Base-by-base conservation (phyloP, 495 filamentous ascomycete genomes). In the Hypoxylon perforatum region DNA sequence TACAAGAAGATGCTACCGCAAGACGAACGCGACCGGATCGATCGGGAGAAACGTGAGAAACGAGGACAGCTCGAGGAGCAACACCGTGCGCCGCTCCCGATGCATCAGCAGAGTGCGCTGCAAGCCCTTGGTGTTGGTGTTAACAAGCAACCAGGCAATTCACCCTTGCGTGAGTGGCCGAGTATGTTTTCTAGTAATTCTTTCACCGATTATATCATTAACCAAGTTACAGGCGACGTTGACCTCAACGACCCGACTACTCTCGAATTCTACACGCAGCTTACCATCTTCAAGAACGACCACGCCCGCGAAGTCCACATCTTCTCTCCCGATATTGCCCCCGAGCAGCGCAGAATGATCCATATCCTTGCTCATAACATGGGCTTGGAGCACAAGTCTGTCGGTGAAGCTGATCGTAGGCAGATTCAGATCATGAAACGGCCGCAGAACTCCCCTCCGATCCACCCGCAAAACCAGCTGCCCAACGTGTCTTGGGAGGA, bases 1-100 rank as follows among this genome's bases (percentile, higher is more conserved):
- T 99, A 98, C 78, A 99, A 99, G 84, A 99, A 98, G 82, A 99
- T 99, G 95, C 85, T 99, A 18, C 95, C 95, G 10, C 82, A 93
- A 47, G 91, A 93, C 54, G 95, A 99, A 75, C 88, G 95, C 50
- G 95, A 99, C 75, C 88, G 96, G 18, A 99, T 99, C 63, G 95
- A 99, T 74, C 85, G 95, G 23, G 95, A 98, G 79, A 99, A 99
- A 86, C 85, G 95, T 42, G 95, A 98, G 81, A 91, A 95, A 73
- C 89, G 95, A 63, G 95, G 95, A 45, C 95, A 99, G 76, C 82
- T 99, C 39, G 93, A 98, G 76, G 95, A 98, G 78, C 95, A 99
- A 77, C 95, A 99, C 76, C 85, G 93, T 23, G 77, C 80, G 15
- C 77, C 82, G 22, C 70, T 82, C 48, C 85, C 87, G 55, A 84